These are phyloP conservation scores for Endotrypanum monterogeii DNA, from an alignment of 208 protist species.

Conservation along the genomic window DNA sequence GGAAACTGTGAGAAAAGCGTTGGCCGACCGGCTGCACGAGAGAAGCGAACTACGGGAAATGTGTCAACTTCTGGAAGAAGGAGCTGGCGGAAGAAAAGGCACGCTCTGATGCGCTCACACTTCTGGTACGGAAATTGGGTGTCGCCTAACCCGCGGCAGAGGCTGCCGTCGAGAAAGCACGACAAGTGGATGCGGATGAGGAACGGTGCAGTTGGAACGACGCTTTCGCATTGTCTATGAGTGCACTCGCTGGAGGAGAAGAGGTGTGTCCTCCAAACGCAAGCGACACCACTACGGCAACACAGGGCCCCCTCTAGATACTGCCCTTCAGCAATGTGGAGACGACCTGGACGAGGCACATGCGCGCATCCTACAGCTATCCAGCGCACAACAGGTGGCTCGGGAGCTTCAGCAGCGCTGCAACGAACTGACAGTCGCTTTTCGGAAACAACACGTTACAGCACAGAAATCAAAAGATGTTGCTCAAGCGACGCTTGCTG, in stretches of 20 bases:
- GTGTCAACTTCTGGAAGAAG: slow-evolving; percentile 40
- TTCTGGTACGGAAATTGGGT: slow-evolving; percentile 23
- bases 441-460: slow-evolving; percentile 9
- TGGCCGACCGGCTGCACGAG: slow-evolving; percentile 4
- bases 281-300: background rate
- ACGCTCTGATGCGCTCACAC: slow-evolving; percentile 33
- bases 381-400: slow-evolving; percentile 22
- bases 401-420: slow-evolving; percentile 30
- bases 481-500: background rate
- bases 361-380: slow-evolving; percentile 20
- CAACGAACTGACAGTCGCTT: slow-evolving; percentile 11
- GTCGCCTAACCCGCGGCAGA: slow-evolving; percentile 26
- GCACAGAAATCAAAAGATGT: slow-evolving; percentile 8
- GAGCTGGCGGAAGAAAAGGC: slow-evolving; percentile 41
- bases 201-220: no score
- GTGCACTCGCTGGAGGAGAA: background rate
- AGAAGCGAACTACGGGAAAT: slow-evolving; percentile 41
- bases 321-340: slow-evolving; percentile 18
- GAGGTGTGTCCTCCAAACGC: background rate
- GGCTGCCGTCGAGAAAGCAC: slow-evolving; percentile 13
- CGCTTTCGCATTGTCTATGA: slow-evolving; percentile 3
- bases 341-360: slow-evolving; percentile 23
- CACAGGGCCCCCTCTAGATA: background rate
- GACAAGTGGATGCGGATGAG: slow-evolving; percentile 16
- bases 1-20: background rate